These are phyloP conservation scores for Geum urbanum DNA, from an alignment of 306 rosid genomes.

Conservation along the genomic window DNA sequence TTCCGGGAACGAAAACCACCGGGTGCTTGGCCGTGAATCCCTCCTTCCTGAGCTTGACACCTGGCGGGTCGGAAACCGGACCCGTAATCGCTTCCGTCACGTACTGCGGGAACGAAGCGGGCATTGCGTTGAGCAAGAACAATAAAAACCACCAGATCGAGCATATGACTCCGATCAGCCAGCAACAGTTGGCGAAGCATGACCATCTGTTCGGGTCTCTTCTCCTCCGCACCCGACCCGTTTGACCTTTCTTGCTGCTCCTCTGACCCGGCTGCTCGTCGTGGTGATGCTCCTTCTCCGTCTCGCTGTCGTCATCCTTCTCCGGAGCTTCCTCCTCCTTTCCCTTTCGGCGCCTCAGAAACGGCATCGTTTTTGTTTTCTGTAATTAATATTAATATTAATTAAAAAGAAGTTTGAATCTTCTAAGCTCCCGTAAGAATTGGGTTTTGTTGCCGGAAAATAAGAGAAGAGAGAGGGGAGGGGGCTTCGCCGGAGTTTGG, in stretches of 20 bases:
- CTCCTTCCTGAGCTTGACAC: constrained; percentile 67
- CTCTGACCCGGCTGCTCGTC: not conserved
- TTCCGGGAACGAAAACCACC: constrained; percentile 80
- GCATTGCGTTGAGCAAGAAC: constrained; percentile 69
- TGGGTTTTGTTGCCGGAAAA: no score
- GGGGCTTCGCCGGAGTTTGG: not conserved
- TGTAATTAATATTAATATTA: no score
- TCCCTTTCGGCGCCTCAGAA: constrained; percentile 53
- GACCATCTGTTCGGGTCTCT: constrained; percentile 30
- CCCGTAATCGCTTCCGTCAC: constrained; percentile 74
- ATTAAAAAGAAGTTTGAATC: no score
- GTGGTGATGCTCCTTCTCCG: constrained; percentile 10
- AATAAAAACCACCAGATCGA: constrained; percentile 71
- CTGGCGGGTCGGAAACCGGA: constrained; percentile 75
- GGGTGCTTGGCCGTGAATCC: constrained; percentile 67
- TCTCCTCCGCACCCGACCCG: not conserved
- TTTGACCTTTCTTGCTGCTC: not conserved
- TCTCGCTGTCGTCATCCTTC: constrained; percentile 20
- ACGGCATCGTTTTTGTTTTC: constrained; percentile 55
- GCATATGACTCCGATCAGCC: constrained; percentile 64
- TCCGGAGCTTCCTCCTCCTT: not conserved
- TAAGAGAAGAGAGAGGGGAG: not conserved
- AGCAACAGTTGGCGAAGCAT: constrained; percentile 65
- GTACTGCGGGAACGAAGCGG: constrained; percentile 78
- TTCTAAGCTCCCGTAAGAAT: not conserved